Conservation (phyloP, 257 asterid species). For the Solanum piurae region DNA sequence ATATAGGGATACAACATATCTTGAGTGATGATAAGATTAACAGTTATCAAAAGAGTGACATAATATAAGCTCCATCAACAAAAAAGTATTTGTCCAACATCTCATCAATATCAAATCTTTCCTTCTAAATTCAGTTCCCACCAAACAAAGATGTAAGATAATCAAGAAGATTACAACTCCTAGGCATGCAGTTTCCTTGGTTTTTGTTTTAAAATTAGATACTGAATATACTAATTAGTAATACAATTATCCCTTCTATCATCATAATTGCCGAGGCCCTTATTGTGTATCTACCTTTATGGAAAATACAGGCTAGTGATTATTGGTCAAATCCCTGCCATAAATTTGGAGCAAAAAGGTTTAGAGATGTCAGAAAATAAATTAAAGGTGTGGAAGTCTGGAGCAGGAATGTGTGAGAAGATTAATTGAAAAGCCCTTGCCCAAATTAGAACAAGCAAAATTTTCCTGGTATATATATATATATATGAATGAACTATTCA, state of each 20-base stretch:
- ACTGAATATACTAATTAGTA: background rate
- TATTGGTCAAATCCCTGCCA: background rate
- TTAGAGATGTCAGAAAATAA: background rate
- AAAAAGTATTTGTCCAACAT: background rate
- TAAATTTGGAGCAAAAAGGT: background rate
- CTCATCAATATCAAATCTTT: background rate
- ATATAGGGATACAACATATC: background rate
- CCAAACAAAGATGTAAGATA: background rate
- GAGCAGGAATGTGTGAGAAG: background rate
- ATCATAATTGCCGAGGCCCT: background rate
- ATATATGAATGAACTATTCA: background rate
- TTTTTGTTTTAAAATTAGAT: background rate
- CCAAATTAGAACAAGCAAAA: background rate
- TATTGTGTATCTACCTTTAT: background rate
- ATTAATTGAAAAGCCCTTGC: background rate
- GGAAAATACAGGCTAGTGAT: background rate
- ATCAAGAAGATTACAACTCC: background rate
- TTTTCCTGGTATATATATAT: background rate
- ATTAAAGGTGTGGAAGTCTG: background rate
- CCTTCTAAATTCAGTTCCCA: background rate
- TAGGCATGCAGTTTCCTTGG: background rate
- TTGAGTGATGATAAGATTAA: background rate
- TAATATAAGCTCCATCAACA: background rate
- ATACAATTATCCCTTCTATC: background rate
- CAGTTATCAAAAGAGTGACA: background rate